phyloP scores from a whole-genome alignment of 352 stramenopile species.

The Aphanomyces cochlioides region DNA sequence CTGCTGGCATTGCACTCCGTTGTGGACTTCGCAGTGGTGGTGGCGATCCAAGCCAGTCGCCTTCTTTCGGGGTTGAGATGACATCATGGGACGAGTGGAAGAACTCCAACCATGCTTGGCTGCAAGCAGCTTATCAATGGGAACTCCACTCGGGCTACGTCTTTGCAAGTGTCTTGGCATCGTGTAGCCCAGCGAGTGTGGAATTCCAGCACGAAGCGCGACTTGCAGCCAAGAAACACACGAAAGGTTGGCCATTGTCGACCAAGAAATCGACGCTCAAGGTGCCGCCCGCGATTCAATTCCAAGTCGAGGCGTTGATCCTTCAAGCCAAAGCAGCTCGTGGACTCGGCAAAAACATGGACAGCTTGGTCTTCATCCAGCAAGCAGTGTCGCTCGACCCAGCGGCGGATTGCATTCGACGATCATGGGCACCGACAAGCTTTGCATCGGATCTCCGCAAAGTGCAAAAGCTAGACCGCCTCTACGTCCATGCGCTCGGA shows the following conservation, averaged over 20 bases:
- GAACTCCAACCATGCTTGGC: constrained; percentile 7
- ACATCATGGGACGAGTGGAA: not conserved
- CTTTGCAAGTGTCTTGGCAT: constrained; percentile 11
- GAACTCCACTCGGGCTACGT: constrained; percentile 26
- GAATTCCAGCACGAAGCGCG: not conserved
- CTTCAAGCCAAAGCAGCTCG: constrained; percentile 25
- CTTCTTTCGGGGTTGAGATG: not conserved
- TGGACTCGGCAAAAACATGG: not conserved
- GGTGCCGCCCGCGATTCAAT: not conserved
- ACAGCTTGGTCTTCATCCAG: constrained; percentile 24
- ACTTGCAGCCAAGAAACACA: not conserved
- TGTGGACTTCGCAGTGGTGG: not conserved
- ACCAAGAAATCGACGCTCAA: not conserved
- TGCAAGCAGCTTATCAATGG: constrained; percentile 4
- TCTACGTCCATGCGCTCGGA: not conserved
- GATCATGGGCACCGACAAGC: constrained; percentile 3
- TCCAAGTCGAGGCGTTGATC: constrained; percentile 8
- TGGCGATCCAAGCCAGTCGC: not conserved
- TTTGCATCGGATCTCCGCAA: constrained; percentile 6
- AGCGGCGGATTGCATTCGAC: constrained; percentile 22
- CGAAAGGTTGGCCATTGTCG: constrained; percentile 5
- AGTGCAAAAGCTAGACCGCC: constrained; percentile 25
- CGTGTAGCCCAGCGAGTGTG: not conserved
- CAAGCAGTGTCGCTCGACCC: constrained; percentile 11
- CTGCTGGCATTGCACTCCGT: constrained; percentile 16